Conservation (phyloP, 23 red algal species). For the Gracilaria domingensis region DNA sequence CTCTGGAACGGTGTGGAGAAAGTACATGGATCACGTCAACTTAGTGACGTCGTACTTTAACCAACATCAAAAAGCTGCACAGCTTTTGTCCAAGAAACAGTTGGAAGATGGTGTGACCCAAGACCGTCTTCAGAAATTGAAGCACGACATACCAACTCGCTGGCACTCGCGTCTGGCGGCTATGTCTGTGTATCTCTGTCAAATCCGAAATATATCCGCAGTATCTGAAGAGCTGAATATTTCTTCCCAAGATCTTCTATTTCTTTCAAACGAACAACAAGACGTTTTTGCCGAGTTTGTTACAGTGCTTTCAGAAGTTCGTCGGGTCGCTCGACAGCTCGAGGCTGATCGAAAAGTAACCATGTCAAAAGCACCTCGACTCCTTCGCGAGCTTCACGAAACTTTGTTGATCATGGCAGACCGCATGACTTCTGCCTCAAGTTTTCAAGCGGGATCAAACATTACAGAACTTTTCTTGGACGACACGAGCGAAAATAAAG, state of each 20-base stretch:
- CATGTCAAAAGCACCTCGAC: not conserved
- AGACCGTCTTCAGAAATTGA: not conserved
- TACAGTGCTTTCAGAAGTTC: not conserved
- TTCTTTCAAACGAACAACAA: not conserved
- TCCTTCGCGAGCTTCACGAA: conserved; percentile 5
- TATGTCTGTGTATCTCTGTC: not conserved
- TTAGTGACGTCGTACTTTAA: not conserved
- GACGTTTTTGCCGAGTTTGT: not conserved
- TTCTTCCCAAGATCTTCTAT: not conserved
- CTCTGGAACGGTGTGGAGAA: not conserved
- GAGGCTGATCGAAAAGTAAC: not conserved
- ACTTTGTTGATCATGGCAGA: not conserved
- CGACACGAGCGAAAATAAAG: too few relatives aligned
- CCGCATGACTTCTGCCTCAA: not conserved
- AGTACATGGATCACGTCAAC: not conserved
- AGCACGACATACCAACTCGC: not conserved
- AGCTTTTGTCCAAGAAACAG: not conserved
- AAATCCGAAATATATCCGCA: not conserved
- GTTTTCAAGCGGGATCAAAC: not conserved
- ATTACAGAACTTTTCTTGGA: not conserved
- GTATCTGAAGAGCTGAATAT: not conserved
- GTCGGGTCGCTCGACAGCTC: not conserved
- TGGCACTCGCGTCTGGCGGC: not conserved
- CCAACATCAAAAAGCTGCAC: not conserved
- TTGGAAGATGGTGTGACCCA: not conserved